Conservation (phyloP, 371 early-diverging fungal genomes). For the Lichtheimia corymbifera region DNA sequence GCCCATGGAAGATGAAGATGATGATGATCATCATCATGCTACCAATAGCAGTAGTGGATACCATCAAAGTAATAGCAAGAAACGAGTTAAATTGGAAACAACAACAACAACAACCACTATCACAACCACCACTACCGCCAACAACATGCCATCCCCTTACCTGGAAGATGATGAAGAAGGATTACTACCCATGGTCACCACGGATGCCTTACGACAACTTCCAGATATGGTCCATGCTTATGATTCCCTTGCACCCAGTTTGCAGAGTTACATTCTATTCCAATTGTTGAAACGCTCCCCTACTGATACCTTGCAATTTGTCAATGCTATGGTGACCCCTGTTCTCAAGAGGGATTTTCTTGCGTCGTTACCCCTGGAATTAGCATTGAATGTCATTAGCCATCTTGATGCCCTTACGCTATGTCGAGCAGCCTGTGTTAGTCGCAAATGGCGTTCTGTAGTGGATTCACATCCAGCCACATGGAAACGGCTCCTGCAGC, state of each 20-base stretch:
- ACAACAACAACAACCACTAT: too few species aligned
- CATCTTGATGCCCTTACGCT: constrained; percentile 81
- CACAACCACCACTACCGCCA: too few species aligned
- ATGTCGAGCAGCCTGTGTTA: constrained; percentile 81
- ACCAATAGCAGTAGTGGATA: too few species aligned
- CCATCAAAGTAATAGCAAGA: too few species aligned
- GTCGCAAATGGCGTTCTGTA: constrained; percentile 71
- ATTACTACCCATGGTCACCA: too few species aligned
- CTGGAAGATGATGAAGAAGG: too few species aligned
- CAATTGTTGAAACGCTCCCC: constrained; percentile 44
- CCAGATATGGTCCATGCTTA: constrained; percentile 32
- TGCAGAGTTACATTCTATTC: constrained; percentile 40
- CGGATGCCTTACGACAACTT: constrained; percentile 10
- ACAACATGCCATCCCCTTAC: too few species aligned
- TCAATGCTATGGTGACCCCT: constrained; percentile 78
- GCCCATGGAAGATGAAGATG: too few species aligned
- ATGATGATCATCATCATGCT: too few species aligned
- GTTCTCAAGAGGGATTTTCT: constrained; percentile 87
- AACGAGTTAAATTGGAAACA: too few species aligned
- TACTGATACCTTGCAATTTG: constrained; percentile 74
- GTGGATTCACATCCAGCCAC: constrained; percentile 72
- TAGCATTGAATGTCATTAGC: constrained; percentile 73
- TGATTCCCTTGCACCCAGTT: constrained; percentile 31
- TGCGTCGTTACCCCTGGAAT: constrained; percentile 72
- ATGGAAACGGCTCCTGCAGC: constrained; percentile 56